Conservation (phyloP, 331 rosid genomes). For the Quercus phellos region DNA sequence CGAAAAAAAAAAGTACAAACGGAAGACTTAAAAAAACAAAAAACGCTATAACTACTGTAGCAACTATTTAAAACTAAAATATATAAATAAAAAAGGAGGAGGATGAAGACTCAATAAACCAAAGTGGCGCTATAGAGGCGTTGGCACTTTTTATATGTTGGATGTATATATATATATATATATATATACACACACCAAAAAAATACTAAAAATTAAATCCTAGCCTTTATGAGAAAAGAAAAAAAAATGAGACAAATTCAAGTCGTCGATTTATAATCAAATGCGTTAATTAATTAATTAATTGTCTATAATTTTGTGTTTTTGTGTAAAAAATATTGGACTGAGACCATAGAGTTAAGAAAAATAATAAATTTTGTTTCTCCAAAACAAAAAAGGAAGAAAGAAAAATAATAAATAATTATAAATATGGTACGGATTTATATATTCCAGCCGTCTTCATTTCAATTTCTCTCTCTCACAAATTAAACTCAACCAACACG, state of each 20-base stretch:
- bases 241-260: not conserved
- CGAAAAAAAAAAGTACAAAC: too few species aligned
- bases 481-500: conserved; percentile 34
- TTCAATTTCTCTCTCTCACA: conserved; percentile 32
- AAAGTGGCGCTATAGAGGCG: too few species aligned
- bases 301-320: not conserved
- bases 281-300: not conserved
- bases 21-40: too few species aligned
- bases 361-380: not conserved
- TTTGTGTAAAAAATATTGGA: not conserved
- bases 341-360: not conserved
- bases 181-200: too few species aligned
- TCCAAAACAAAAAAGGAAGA: too few species aligned
- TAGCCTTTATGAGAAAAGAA: not conserved
- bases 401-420: not conserved
- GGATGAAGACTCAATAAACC: too few species aligned
- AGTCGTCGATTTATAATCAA: not conserved
- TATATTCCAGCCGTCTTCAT: conserved; percentile 25
- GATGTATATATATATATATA: too few species aligned
- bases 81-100: too few species aligned
- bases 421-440: not conserved
- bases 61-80: too few species aligned
- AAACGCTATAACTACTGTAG: too few species aligned
- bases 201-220: too few species aligned
- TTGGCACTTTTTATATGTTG: too few species aligned